Evolutionary conservation across 805 yeast species (phyloP).

Genomic region (Candida lessepsii): DNA sequence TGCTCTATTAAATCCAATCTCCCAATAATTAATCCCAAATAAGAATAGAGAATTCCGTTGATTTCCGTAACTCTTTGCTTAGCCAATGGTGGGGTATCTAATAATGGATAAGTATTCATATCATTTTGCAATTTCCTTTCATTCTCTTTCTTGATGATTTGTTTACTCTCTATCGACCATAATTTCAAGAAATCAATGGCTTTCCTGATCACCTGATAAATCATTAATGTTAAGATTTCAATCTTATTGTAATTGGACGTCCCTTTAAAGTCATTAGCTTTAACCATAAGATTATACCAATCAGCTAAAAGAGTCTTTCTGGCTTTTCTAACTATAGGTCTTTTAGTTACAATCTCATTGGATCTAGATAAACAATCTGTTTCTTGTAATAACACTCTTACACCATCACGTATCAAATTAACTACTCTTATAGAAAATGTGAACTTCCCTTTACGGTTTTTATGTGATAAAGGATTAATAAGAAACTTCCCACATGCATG

Average conservation of each 20-base stretch:
- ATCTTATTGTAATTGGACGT: conserved; percentile 58
- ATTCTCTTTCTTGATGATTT: conserved; percentile 38
- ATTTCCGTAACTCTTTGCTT: conserved; percentile 63
- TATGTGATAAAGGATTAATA: conserved; percentile 58
- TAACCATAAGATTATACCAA: conserved; percentile 76
- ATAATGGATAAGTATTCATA: conserved; percentile 43
- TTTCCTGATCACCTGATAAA: conserved; percentile 64
- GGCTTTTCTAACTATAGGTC: conserved; percentile 58
- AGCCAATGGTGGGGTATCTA: conserved; percentile 59
- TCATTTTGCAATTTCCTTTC: conserved; percentile 34
- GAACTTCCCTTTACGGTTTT: conserved; percentile 34
- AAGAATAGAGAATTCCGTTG: conserved; percentile 55
- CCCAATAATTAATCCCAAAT: conserved; percentile 69
- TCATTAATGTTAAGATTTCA: conserved; percentile 59
- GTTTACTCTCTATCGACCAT: conserved; percentile 68
- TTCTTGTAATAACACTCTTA: conserved; percentile 57
- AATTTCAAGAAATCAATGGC: conserved; percentile 62
- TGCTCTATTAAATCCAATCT: conserved; percentile 75
- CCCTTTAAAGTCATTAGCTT: conserved; percentile 71
- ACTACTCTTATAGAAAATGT: conserved; percentile 58
- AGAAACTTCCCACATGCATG: conserved; percentile 66
- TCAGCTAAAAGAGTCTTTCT: conserved; percentile 72
- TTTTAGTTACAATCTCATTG: conserved; percentile 62
- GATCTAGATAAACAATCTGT: conserved; percentile 77
- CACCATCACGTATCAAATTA: conserved; percentile 73